Percentiles rank a stretch among this genome's conserved stretches.
Evolutionary conservation across 2,329 filamentous ascomycete genomes (phyloP).

Genomic region (Alternaria brassicae): DNA sequence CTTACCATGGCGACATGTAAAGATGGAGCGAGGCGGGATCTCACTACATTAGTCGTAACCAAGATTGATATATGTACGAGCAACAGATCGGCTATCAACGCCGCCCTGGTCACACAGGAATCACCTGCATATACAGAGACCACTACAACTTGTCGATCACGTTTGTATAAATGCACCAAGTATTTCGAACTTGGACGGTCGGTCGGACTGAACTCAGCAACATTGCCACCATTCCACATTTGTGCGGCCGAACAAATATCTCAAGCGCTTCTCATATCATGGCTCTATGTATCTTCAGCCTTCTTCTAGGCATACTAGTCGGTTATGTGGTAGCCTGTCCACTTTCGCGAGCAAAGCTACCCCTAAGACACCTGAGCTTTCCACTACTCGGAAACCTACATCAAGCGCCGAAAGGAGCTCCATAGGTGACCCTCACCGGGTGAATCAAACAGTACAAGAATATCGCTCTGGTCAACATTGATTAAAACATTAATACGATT

Average conservation of each 20-base stretch:
- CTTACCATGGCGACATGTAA: not conserved
- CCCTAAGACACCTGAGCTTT: conserved; percentile 39
- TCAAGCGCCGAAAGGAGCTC: conserved; percentile 32
- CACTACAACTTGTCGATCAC: not conserved
- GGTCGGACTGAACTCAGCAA: not conserved
- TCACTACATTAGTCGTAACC: not conserved
- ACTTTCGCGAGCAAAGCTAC: conserved; percentile 2
- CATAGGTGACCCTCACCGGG: conserved; percentile 37
- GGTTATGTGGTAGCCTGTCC: not conserved
- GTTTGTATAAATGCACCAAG: not conserved
- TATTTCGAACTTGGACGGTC: not conserved
- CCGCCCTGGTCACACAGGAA: not conserved
- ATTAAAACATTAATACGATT: conserved; percentile 49
- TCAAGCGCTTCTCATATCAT: not conserved
- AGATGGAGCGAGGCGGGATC: not conserved
- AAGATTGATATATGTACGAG: not conserved
- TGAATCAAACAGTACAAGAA: conserved; percentile 48
- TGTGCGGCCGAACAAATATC: not conserved
- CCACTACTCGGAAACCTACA: conserved; percentile 47
- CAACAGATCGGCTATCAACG: not conserved
- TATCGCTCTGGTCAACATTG: conserved; percentile 43
- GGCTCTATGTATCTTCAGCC: not conserved
- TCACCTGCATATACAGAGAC: not conserved
- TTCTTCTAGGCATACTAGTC: not conserved
- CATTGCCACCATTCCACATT: not conserved